A percentile compares a stretch with the other conserved stretches of the same genome.
Conservation (phyloP, 116 monocot genomes). For the Trichopus zeylanicus region DNA sequence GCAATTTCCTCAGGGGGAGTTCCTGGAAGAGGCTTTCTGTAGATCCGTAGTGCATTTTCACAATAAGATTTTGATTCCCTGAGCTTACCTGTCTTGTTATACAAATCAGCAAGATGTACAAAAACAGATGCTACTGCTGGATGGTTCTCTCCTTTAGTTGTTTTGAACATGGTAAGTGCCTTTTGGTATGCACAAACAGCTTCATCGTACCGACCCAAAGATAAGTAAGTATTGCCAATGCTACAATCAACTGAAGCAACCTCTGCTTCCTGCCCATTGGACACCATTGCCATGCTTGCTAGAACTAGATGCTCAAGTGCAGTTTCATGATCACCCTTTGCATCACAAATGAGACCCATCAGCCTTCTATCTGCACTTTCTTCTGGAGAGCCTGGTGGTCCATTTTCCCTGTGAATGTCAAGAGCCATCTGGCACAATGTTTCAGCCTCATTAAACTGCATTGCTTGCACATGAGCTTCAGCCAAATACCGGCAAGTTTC, state of each 20-base stretch:
- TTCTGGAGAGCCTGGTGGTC: constrained; percentile 9
- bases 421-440: constrained; percentile 18
- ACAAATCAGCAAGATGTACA: constrained; percentile 24
- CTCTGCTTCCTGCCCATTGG: constrained; percentile 22
- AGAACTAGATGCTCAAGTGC: constrained; percentile 21
- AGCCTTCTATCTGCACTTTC: constrained; percentile 22
- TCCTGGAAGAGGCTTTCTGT: constrained; percentile 17
- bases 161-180: constrained; percentile 17
- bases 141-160: constrained; percentile 21
- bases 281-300: constrained; percentile 22
- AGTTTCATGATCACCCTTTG: constrained; percentile 9
- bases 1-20: constrained; percentile 19
- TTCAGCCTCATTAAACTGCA: constrained; percentile 24
- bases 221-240: constrained; percentile 20
- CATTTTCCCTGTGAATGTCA: constrained; percentile 16
- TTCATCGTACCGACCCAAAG: constrained; percentile 22
- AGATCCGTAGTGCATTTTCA: constrained; percentile 18
- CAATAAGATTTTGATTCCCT: constrained; percentile 19
- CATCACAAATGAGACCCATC: constrained; percentile 21
- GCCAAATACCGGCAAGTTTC: constrained; percentile 28
- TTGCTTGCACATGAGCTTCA: constrained; percentile 23
- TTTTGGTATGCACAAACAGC: constrained; percentile 26
- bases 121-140: constrained; percentile 17
- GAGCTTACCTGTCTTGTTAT: constrained; percentile 17
- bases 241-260: constrained; percentile 20